A percentile compares a stretch with the other conserved stretches of the same genome.
Conservation (phyloP, 2,329 filamentous ascomycete genomes). For the Diaporthe sp. region DNA sequence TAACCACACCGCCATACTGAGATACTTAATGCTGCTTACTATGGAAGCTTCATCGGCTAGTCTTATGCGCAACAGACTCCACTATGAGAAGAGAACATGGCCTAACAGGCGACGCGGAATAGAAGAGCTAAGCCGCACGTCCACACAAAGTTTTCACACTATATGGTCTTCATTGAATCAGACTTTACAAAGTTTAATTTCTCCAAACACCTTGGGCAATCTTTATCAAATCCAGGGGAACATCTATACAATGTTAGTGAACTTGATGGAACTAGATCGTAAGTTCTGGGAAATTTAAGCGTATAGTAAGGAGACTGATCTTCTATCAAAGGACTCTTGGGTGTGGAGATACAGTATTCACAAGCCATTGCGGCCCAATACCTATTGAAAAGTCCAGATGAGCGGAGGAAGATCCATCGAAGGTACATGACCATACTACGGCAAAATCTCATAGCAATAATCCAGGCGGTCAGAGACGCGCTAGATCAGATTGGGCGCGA, state of each 20-base stretch:
- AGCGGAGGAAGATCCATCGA: not conserved
- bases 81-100: conserved; percentile 24
- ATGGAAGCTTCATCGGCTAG: not conserved
- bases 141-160: not conserved
- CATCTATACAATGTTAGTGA: not conserved
- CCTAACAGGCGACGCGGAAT: not conserved
- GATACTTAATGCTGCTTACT: not conserved
- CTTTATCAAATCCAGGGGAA: not conserved
- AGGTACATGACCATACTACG: not conserved
- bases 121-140: not conserved
- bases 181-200: not conserved
- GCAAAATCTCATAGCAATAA: not conserved
- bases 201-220: too few relatives aligned
- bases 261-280: not conserved
- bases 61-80: conserved; percentile 1
- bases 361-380: conserved; percentile 6
- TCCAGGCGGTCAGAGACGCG: not conserved
- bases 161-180: not conserved
- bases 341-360: not conserved
- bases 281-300: not conserved
- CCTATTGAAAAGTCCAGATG: not conserved
- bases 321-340: not conserved
- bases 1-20: not conserved
- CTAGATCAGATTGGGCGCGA: not conserved
- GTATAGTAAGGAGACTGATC: not conserved